Conservation (phyloP, 2,329 filamentous ascomycete species). For the Phaeosphaeriaceae sp. region DNA sequence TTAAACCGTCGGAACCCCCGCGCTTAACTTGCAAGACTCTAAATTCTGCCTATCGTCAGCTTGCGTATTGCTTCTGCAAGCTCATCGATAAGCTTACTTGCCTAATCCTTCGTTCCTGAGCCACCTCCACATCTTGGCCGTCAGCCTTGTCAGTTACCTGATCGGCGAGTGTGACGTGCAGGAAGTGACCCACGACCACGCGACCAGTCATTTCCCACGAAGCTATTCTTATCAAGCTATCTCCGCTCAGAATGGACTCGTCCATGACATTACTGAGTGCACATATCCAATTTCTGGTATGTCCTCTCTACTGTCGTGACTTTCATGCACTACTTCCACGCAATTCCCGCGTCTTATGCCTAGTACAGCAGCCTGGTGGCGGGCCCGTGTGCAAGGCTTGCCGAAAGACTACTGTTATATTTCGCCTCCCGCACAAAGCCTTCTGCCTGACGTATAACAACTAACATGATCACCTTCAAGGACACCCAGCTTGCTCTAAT, state of each 20-base stretch:
- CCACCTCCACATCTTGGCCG: constrained; percentile 26
- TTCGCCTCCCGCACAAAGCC: constrained; percentile 34
- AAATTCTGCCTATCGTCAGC: constrained; percentile 26
- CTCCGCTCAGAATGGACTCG: constrained; percentile 49
- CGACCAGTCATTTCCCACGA: constrained; percentile 32
- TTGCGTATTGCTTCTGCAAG: constrained; percentile 34
- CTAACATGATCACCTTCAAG: constrained; percentile 60
- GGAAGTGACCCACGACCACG: constrained; percentile 35
- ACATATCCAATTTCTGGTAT: constrained; percentile 57
- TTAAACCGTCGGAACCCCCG: constrained; percentile 21
- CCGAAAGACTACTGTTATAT: constrained; percentile 40
- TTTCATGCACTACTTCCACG: constrained; percentile 22
- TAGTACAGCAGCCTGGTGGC: constrained; percentile 29
- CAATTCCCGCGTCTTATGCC: constrained; percentile 29
- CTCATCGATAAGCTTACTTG: constrained; percentile 30
- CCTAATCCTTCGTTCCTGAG: constrained; percentile 33
- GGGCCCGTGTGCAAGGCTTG: constrained; percentile 35
- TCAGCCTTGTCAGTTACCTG: constrained; percentile 36
- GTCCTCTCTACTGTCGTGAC: constrained; percentile 35
- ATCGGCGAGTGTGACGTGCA: constrained; percentile 35
- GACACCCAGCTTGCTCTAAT: constrained; percentile 87
- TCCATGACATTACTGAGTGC: constrained; percentile 56
- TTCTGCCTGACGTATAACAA: constrained; percentile 25
- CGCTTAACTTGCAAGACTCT: constrained; percentile 14
- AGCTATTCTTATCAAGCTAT: constrained; percentile 40